These are phyloP conservation scores for Penicillium sp. DNA, from an alignment of 2,329 filamentous ascomycete species.

Conservation along the genomic window DNA sequence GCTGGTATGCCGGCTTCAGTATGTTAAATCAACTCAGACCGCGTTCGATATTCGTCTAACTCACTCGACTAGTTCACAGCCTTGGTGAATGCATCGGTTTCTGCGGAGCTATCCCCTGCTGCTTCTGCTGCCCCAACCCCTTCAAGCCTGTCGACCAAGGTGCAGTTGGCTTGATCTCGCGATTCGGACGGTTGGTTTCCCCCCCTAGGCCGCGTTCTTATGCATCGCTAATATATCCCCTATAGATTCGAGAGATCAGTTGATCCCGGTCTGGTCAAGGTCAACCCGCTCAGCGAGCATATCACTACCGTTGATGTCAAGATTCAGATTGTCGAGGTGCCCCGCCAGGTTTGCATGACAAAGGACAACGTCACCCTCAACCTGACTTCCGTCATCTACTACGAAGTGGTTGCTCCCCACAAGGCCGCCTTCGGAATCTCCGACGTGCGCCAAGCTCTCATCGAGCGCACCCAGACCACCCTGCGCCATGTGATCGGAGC, in stretches of 20 bases:
- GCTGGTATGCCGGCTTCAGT: constrained; percentile 91
- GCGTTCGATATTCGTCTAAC: constrained; percentile 1
- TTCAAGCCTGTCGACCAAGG: constrained; percentile 92
- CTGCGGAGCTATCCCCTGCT: constrained; percentile 86
- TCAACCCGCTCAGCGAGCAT: constrained; percentile 91
- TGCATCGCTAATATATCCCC: background rate
- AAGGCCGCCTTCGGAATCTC: constrained; percentile 96
- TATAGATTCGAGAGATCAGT: constrained; percentile 82
- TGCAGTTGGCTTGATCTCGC: constrained; percentile 92
- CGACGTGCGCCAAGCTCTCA: constrained; percentile 91
- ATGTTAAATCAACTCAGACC: constrained; percentile 37
- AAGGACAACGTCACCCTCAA: constrained; percentile 97
- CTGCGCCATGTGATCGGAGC: constrained; percentile 95
- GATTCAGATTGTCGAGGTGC: constrained; percentile 96
- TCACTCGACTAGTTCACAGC: constrained; percentile 59
- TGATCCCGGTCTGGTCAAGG: constrained; percentile 93
- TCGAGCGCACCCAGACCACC: constrained; percentile 97
- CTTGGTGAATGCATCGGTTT: constrained; percentile 76
- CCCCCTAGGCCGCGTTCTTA: no score
- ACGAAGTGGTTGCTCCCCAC: constrained; percentile 93
- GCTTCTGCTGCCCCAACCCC: constrained; percentile 88
- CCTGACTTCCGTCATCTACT: constrained; percentile 97
- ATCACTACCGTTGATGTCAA: constrained; percentile 96
- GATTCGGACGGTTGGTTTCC: constrained; percentile 68
- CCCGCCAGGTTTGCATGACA: constrained; percentile 97